These are phyloP conservation scores for Umbellularia californica DNA, from an alignment of 164 flowering plant species.

Conservation along the genomic window DNA sequence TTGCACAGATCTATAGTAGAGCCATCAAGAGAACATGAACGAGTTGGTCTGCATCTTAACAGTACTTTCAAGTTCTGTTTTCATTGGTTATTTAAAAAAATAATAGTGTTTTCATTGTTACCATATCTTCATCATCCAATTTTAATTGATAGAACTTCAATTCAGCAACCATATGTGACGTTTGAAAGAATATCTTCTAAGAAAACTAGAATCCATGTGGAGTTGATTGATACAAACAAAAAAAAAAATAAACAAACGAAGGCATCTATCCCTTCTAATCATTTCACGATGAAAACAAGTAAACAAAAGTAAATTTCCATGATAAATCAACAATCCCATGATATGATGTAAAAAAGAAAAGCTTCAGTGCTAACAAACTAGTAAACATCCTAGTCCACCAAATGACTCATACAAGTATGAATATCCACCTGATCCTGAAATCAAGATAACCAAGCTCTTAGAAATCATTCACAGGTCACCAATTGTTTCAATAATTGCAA, in stretches of 20 bases:
- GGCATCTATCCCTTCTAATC: neutral
- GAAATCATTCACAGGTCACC: neutral
- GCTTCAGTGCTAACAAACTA: slow-evolving; percentile 41
- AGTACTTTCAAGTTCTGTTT: too few relatives aligned
- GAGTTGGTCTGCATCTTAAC: neutral
- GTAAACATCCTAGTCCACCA: slow-evolving; percentile 94
- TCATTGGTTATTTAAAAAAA: too few relatives aligned
- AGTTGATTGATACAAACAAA: neutral
- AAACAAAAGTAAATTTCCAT: neutral
- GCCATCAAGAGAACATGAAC: neutral
- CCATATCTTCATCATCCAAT: neutral
- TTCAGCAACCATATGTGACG: neutral
- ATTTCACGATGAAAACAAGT: neutral
- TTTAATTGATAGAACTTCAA: neutral
- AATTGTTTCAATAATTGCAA: neutral
- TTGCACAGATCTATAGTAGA: neutral
- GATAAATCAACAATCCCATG: neutral
- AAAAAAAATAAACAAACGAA: too few relatives aligned
- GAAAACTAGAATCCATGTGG: neutral
- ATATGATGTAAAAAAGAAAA: neutral
- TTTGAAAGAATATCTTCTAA: neutral
- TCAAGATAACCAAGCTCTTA: neutral
- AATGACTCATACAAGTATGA: slow-evolving; percentile 69
- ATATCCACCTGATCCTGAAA: slow-evolving; percentile 66
- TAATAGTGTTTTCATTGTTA: neutral